phyloP scores from a whole-genome alignment of 2,329 filamentous ascomycete genomes.

The Lachnellula willkommii region DNA sequence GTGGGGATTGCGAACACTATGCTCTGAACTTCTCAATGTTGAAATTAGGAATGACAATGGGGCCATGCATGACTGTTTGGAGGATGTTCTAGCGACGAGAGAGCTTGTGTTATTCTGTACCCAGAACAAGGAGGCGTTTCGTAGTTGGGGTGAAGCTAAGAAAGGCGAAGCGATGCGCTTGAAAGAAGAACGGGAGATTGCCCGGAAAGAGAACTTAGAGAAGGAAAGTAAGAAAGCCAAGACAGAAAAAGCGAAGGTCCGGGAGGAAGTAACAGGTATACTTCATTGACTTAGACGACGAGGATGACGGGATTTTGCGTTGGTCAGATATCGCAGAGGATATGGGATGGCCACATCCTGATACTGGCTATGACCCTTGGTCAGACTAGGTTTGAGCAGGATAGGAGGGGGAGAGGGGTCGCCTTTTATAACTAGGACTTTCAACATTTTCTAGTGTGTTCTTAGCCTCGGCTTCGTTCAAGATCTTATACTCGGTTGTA shows the following conservation, averaged over 20 bases:
- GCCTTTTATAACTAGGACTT: too few species aligned
- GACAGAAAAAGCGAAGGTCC: too few species aligned
- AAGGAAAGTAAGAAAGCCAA: too few species aligned
- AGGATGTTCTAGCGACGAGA: constrained; percentile 45
- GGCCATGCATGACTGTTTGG: constrained; percentile 42
- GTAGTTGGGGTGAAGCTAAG: constrained; percentile 31
- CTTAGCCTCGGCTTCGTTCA: too few species aligned
- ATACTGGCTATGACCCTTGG: constrained; percentile 20
- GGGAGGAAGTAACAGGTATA: too few species aligned
- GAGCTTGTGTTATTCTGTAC: constrained; percentile 44
- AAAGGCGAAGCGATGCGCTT: constrained; percentile 13
- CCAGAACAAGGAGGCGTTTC: constrained; percentile 34
- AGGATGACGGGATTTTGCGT: not conserved
- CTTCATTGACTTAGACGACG: too few species aligned
- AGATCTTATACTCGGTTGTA: too few species aligned
- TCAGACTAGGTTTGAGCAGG: constrained; percentile 12
- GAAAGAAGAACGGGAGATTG: constrained; percentile 12
- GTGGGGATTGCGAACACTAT: constrained; percentile 36
- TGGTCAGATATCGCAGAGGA: constrained; percentile 21
- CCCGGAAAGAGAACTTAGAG: too few species aligned
- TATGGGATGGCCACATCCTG: constrained; percentile 18
- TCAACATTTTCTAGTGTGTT: too few species aligned
- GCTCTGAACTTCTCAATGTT: constrained; percentile 32
- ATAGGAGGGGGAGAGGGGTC: too few species aligned
- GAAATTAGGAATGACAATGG: constrained; percentile 33